phyloP scores from a whole-genome alignment of 345 rosid species.

The Sisymbrium irio region DNA sequence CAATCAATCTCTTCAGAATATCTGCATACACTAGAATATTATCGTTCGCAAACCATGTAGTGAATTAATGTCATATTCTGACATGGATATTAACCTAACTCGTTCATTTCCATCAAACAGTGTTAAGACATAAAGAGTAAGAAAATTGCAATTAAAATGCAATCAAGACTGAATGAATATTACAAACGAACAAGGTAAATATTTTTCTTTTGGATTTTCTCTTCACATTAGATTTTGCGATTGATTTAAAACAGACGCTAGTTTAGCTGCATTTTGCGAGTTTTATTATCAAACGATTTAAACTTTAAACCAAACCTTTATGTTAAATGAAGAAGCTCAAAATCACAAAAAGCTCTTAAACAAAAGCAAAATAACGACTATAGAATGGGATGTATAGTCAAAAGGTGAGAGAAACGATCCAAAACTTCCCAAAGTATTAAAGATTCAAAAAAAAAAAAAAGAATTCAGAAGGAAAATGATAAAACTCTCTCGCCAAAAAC shows the following conservation, averaged over 20 bases:
- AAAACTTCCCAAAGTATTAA: constrained; percentile 29
- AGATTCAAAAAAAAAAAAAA: constrained; percentile 12
- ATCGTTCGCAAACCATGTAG: no score
- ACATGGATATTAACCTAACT: no score
- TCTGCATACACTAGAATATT: no score
- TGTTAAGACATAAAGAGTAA: no score
- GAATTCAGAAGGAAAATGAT: not conserved
- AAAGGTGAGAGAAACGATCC: constrained; percentile 16
- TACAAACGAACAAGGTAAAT: no score
- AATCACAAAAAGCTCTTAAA: not conserved
- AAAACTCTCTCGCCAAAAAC: constrained; percentile 17
- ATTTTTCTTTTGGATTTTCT: not conserved
- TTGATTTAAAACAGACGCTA: no score
- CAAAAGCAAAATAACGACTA: not conserved
- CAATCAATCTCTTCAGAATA: no score
- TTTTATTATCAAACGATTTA: not conserved
- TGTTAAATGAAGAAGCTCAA: not conserved
- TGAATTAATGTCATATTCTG: no score
- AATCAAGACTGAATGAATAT: no score
- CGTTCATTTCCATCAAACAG: no score
- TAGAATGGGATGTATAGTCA: not conserved
- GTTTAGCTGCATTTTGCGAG: not conserved
- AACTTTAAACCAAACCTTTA: not conserved
- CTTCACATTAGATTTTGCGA: not conserved
- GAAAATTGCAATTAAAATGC: no score